Evolutionary conservation across 805 yeast genomes (phyloP), one percentile per base, ranked within the genome.

Genomic region (Lachancea waltii): DNA sequence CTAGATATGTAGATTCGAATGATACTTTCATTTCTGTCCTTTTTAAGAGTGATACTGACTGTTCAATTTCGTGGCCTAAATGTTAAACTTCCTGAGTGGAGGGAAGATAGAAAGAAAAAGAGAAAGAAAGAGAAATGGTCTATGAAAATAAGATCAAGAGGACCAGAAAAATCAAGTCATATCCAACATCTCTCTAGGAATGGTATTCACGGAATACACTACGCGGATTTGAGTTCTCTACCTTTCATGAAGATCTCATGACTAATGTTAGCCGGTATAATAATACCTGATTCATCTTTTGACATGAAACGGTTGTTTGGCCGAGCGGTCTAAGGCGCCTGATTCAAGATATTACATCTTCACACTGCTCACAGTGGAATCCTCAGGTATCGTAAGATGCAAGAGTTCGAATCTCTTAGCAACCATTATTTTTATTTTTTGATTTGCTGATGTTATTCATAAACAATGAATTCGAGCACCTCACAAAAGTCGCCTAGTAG

Each of bases 321-420:
- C 59, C 59, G 59, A 54, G 59, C 59, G 59, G 59, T 54, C 59
- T 54, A 54, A 54, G 59, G 59, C 59, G 59, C 56, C 59, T 51
- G 59, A 54, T 54, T 54, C 59, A 54, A 54, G 59, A 53, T 42
- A 38, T 44, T 15, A 3, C 33, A 23, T 37, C 41, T 37, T 37
- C 19, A 31, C 41, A 30, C 36, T 32, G 36, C 14, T 15, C 10
- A 35, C 36, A 28, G 37, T 40, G 47, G 59, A 53, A 50, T 35
- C 31, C 59, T 54, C 59, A 51, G 59, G 56, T 53, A 54, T 54
- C 59, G 59, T 49, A 54, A 54, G 59, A 54, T 54, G 59, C 59
- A 53, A 46, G 59, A 54, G 59, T 54, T 54, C 59, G 59, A 53
- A 54, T 53, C 59, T 54, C 59, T 46, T 53, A 53, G 57, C 59